These are phyloP conservation scores for Sclerotinia minor DNA, from an alignment of 2,329 filamentous ascomycete species.

Conservation along the genomic window DNA sequence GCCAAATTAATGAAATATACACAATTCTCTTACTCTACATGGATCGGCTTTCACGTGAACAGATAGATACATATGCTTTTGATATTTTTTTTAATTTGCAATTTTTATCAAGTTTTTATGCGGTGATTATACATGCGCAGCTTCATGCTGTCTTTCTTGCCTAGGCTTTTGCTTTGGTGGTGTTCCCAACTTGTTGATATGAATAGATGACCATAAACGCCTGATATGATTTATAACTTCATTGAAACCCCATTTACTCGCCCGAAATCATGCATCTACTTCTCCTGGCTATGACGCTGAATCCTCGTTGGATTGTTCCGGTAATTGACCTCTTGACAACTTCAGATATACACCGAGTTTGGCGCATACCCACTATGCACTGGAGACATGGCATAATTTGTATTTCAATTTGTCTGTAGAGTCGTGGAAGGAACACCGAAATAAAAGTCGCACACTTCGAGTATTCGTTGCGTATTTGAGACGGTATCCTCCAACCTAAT, in stretches of 20 bases:
- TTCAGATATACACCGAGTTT: neutral
- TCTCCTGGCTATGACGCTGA: neutral
- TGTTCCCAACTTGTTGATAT: slow-evolving; percentile 2
- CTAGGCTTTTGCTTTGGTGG: neutral
- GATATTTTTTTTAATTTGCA: slow-evolving; percentile 10
- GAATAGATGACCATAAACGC: slow-evolving; percentile 25
- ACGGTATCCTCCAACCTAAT: neutral
- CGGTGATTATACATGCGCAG: slow-evolving; percentile 10
- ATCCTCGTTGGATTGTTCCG: neutral
- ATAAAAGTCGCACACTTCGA: neutral
- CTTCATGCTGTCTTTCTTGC: neutral
- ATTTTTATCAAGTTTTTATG: slow-evolving; percentile 3
- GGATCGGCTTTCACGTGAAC: neutral
- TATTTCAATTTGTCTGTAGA: neutral
- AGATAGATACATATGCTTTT: neutral
- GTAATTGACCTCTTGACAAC: neutral
- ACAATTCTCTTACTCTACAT: neutral
- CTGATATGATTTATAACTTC: slow-evolving; percentile 18
- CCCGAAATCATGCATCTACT: neutral
- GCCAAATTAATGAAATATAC: slow-evolving; percentile 18
- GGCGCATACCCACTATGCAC: neutral
- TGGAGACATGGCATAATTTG: neutral
- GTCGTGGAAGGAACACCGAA: neutral
- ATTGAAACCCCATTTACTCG: neutral
- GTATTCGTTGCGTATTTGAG: neutral